phyloP scores from a whole-genome alignment of 176 grass and related monocot species.

The Carex littledalei region DNA sequence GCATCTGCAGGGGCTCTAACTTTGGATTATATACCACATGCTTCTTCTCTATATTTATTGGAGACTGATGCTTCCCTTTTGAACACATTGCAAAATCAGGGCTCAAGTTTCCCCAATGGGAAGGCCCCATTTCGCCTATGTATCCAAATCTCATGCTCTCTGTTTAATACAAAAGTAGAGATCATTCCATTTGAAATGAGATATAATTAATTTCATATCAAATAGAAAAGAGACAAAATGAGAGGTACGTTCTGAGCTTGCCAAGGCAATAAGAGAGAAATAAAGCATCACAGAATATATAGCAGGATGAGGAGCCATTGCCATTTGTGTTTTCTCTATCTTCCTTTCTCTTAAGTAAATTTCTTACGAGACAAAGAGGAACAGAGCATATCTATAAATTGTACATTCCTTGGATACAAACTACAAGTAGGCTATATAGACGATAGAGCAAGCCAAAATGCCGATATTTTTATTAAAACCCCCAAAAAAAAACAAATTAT shows the following conservation, averaged over 20 bases:
- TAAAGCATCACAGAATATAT: constrained; percentile 6
- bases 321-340: neutral
- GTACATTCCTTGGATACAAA: neutral
- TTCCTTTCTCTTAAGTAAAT: neutral
- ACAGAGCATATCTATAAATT: neutral
- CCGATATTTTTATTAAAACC: too few species aligned
- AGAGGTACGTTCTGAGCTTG: constrained; percentile 12
- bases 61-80: constrained; percentile 62
- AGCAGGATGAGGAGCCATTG: neutral
- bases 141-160: constrained; percentile 47
- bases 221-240: neutral
- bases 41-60: constrained; percentile 53
- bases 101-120: constrained; percentile 52
- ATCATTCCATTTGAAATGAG: neutral
- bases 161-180: constrained; percentile 14
- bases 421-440: neutral
- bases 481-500: too few species aligned
- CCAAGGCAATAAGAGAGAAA: constrained; percentile 3
- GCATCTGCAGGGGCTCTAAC: constrained; percentile 48
- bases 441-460: neutral
- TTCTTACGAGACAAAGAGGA: neutral
- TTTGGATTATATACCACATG: constrained; percentile 24
- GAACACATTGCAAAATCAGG: constrained; percentile 59
- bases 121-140: constrained; percentile 47
- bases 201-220: neutral